Evolutionary conservation across 768 basidiomycete species (phyloP).

Genomic region (Royoungia palumana): DNA sequence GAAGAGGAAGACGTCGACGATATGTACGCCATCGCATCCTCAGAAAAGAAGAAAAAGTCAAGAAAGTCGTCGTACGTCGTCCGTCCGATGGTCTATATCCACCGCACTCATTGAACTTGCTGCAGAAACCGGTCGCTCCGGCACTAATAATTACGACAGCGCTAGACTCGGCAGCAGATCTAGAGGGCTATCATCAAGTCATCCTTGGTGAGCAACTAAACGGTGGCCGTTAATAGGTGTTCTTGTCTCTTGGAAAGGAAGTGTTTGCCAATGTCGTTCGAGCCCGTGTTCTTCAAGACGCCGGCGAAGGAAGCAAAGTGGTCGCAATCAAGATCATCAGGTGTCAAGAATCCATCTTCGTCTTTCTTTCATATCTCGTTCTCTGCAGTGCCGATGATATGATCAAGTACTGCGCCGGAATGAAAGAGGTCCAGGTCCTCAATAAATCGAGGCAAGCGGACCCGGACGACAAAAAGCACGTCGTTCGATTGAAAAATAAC

Average conservation of each 20-base stretch:
- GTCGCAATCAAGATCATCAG: slow-evolving; percentile 98
- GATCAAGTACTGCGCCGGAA: slow-evolving; percentile 86
- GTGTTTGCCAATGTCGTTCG: slow-evolving; percentile 98
- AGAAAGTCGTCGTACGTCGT: slow-evolving; percentile 53
- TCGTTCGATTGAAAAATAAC: slow-evolving; percentile 90
- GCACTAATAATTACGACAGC: slow-evolving; percentile 73
- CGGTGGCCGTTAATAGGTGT: slow-evolving; percentile 90
- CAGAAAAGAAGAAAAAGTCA: slow-evolving; percentile 53
- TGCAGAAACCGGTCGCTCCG: slow-evolving; percentile 51
- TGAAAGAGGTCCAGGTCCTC: slow-evolving; percentile 89
- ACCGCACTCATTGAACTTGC: slow-evolving; percentile 1
- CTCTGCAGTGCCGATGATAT: slow-evolving; percentile 3
- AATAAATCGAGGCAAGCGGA: slow-evolving; percentile 85
- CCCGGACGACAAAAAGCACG: slow-evolving; percentile 94
- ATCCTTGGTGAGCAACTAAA: slow-evolving; percentile 94
- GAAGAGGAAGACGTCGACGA: slow-evolving; percentile 90
- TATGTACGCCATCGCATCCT: slow-evolving; percentile 77
- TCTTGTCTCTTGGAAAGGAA: slow-evolving; percentile 92
- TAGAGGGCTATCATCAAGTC: slow-evolving; percentile 93
- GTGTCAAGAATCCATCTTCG: slow-evolving; percentile 95
- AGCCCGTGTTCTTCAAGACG: slow-evolving; percentile 74
- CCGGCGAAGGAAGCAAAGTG: slow-evolving; percentile 57
- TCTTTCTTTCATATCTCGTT: slow-evolving; percentile 15
- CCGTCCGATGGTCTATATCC: neutral
- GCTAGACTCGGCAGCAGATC: slow-evolving; percentile 86